phyloP scores from a whole-genome alignment of 1,284 basidiomycete genomes.

The Waitea zeae region DNA sequence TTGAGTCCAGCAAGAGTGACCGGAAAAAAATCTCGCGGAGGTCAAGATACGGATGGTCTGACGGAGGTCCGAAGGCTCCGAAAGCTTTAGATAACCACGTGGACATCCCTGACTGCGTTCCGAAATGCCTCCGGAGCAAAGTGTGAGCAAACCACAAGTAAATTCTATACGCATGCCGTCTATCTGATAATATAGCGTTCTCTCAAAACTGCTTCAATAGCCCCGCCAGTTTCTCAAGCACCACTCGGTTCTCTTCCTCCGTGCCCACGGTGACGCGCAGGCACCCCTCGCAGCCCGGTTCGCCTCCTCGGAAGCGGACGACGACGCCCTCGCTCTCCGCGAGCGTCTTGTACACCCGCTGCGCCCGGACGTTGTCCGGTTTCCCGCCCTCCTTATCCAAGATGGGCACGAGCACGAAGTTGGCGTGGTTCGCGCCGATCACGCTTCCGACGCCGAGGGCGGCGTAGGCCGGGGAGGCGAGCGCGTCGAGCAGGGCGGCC shows the following conservation, averaged over 20 bases:
- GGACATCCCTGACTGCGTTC: too few species aligned
- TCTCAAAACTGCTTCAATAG: conserved; percentile 17
- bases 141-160: too few species aligned
- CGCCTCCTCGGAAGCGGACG: conserved; percentile 78
- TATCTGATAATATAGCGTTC: too few species aligned
- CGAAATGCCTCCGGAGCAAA: too few species aligned
- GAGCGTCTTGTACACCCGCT: conserved; percentile 63
- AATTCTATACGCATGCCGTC: too few species aligned
- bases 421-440: conserved; percentile 80
- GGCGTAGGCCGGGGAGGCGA: conserved; percentile 25
- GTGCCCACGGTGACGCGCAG: conserved; percentile 86
- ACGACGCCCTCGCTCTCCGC: conserved; percentile 83
- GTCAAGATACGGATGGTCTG: too few species aligned
- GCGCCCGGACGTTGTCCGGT: conserved; percentile 58
- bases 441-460: conserved; percentile 46
- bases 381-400: conserved; percentile 27
- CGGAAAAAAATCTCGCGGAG: too few species aligned
- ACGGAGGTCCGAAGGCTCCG: too few species aligned
- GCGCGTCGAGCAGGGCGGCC: conserved; percentile 26
- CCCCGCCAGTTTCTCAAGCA: conserved; percentile 28
- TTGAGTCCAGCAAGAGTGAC: too few species aligned
- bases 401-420: conserved; percentile 81
- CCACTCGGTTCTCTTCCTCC: conserved; percentile 55
- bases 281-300: conserved; percentile 79
- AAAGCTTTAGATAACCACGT: too few species aligned